Conservation (phyloP, 1,284 basidiomycete genomes). For the Anthracocystis setariae region DNA sequence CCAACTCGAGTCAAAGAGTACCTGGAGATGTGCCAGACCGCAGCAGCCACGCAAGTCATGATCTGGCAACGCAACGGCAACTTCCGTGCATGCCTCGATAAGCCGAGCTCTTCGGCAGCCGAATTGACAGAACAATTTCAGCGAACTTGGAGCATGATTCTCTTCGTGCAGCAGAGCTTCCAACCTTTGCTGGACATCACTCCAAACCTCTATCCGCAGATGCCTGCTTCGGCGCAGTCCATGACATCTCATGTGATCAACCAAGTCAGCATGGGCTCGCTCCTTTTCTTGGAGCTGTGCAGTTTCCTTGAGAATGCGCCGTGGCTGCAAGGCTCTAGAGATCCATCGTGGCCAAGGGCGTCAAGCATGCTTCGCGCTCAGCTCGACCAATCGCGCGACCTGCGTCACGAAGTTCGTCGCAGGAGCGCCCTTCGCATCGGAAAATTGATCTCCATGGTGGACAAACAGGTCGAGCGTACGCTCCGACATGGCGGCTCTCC, state of each 20-base stretch:
- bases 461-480: slow-evolving; percentile 29
- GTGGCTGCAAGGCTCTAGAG: slow-evolving; percentile 34
- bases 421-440: slow-evolving; percentile 36
- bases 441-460: slow-evolving; percentile 19
- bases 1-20: slow-evolving; percentile 40
- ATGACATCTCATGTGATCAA: slow-evolving; percentile 28
- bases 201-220: slow-evolving; percentile 15
- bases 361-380: slow-evolving; percentile 23
- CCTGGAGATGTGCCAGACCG: slow-evolving; percentile 26
- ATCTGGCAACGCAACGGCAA: slow-evolving; percentile 44
- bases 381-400: slow-evolving; percentile 23
- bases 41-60: slow-evolving; percentile 36
- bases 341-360: slow-evolving; percentile 31
- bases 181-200: slow-evolving; percentile 34
- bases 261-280: slow-evolving; percentile 28
- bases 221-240: slow-evolving; percentile 43
- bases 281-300: slow-evolving; percentile 41
- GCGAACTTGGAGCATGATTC: slow-evolving; percentile 26
- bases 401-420: slow-evolving; percentile 29
- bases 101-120: slow-evolving; percentile 16
- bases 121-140: slow-evolving; percentile 22
- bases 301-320: slow-evolving; percentile 38
- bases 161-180: slow-evolving; percentile 29
- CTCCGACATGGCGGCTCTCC: slow-evolving; percentile 23
- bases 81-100: slow-evolving; percentile 19